Percentiles rank a stretch among this genome's conserved stretches.
Evolutionary conservation across 2,329 filamentous ascomycete species (phyloP).

Genomic region (Cladorrhinum sp.): DNA sequence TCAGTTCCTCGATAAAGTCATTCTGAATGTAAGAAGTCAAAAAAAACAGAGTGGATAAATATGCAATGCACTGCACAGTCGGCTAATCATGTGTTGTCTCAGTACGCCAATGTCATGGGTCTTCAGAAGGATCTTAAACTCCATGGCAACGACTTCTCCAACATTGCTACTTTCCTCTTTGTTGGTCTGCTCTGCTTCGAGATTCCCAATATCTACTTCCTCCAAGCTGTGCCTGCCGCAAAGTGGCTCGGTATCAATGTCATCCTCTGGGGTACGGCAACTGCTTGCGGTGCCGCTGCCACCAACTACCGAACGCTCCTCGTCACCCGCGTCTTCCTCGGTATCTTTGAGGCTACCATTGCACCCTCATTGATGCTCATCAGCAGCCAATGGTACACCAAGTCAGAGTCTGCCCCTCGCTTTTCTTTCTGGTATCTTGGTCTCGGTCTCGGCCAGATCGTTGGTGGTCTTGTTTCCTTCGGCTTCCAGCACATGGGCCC

Average conservation of each 20-base stretch:
- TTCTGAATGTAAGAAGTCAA: constrained; percentile 56
- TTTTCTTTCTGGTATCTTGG: constrained; percentile 62
- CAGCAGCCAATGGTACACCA: constrained; percentile 58
- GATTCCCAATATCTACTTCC: constrained; percentile 57
- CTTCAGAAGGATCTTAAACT: constrained; percentile 53
- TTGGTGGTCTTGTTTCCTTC: constrained; percentile 47
- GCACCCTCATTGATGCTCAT: constrained; percentile 60
- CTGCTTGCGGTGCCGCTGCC: constrained; percentile 52
- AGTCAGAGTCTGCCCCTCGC: constrained; percentile 55
- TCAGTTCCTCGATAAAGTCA: constrained; percentile 63
- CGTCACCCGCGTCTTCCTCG: constrained; percentile 55
- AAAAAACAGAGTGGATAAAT: not conserved
- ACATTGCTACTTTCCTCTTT: constrained; percentile 60
- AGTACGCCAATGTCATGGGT: constrained; percentile 67
- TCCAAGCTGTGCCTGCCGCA: constrained; percentile 58
- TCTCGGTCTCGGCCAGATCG: constrained; percentile 55
- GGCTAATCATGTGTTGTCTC: constrained; percentile 17
- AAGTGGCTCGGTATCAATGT: constrained; percentile 62
- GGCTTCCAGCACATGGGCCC: constrained; percentile 51
- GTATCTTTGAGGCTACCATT: constrained; percentile 60
- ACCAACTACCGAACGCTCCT: constrained; percentile 53
- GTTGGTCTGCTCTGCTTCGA: constrained; percentile 59
- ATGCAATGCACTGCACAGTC: not conserved
- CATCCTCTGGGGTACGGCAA: constrained; percentile 56
- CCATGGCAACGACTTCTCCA: constrained; percentile 59